Evolutionary conservation across 2,329 filamentous ascomycete species (phyloP).

Genomic region (Dactylellina sp.): DNA sequence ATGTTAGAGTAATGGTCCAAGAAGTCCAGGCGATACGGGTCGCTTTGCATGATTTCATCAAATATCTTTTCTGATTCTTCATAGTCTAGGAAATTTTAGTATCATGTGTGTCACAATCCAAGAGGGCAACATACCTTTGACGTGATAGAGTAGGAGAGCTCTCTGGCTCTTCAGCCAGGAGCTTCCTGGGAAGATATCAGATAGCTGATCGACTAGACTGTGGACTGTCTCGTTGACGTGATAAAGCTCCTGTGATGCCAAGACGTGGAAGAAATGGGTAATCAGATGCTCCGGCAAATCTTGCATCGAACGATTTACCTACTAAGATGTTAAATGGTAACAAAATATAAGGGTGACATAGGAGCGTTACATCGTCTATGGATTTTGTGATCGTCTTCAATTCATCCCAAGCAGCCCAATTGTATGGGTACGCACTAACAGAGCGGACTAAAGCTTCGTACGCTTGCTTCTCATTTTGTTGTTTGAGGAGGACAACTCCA

Average conservation of each 20-base stretch:
- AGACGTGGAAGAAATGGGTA: constrained; percentile 91
- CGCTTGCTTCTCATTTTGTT: constrained; percentile 87
- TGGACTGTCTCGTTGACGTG: constrained; percentile 82
- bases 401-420: constrained; percentile 98
- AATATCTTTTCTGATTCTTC: constrained; percentile 74
- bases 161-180: constrained; percentile 91
- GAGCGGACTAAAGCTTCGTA: constrained; percentile 88
- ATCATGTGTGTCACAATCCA: neutral
- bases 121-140: constrained; percentile 68
- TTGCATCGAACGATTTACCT: constrained; percentile 78
- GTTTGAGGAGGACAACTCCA: constrained; percentile 87
- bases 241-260: constrained; percentile 91
- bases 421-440: constrained; percentile 89
- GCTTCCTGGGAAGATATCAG: constrained; percentile 85
- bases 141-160: constrained; percentile 88
- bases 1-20: constrained; percentile 98
- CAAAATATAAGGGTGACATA: neutral
- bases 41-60: constrained; percentile 75
- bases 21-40: constrained; percentile 81
- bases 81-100: constrained; percentile 67
- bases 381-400: constrained; percentile 82
- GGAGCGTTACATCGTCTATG: constrained; percentile 78
- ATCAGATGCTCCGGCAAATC: constrained; percentile 89
- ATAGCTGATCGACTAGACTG: constrained; percentile 79
- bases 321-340: constrained; percentile 25